A percentile compares a stretch with the other conserved stretches of the same genome.
Conservation (phyloP, 2,329 filamentous ascomycete genomes). For the Berkeleyomyces rouxiae region DNA sequence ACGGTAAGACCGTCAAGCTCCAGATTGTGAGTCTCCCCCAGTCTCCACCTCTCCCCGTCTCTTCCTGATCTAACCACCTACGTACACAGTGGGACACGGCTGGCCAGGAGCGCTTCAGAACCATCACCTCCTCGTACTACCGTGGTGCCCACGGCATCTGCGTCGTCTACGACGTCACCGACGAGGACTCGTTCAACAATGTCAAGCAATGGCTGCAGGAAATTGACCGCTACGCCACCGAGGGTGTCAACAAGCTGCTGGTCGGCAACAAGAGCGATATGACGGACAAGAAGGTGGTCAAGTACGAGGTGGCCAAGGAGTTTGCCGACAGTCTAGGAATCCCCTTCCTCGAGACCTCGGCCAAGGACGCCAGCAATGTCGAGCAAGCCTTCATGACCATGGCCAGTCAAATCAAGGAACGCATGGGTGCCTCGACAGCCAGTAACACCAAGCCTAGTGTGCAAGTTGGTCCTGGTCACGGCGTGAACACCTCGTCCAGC, state of each 20-base stretch:
- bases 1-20: slow-evolving; percentile 98
- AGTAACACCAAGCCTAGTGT: slow-evolving; percentile 98
- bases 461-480: slow-evolving; percentile 86
- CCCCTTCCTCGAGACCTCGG: slow-evolving; percentile 97
- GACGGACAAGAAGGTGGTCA: slow-evolving; percentile 99
- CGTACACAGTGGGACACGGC: slow-evolving; percentile 82
- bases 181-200: slow-evolving; percentile 99
- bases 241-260: slow-evolving; percentile 98
- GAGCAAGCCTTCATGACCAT: slow-evolving; percentile 99
- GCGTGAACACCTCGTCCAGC: slow-evolving; percentile 72
- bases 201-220: slow-evolving; percentile 99
- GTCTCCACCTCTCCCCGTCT: background rate
- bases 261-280: slow-evolving; percentile 99
- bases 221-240: slow-evolving; percentile 96
- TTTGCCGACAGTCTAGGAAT: slow-evolving; percentile 98
- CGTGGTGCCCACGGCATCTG: slow-evolving; percentile 97
- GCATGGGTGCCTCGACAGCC: slow-evolving; percentile 89
- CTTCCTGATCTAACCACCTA: background rate
- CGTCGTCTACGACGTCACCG: slow-evolving; percentile 99
- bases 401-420: slow-evolving; percentile 99
- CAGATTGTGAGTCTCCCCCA: slow-evolving; percentile 60
- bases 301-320: slow-evolving; percentile 99
- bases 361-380: slow-evolving; percentile 98
- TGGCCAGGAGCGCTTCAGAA: slow-evolving; percentile 97
- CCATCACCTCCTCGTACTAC: slow-evolving; percentile 99